Conservation (phyloP, 2,329 filamentous ascomycete genomes). For the Pseudocercospora fuligena region DNA sequence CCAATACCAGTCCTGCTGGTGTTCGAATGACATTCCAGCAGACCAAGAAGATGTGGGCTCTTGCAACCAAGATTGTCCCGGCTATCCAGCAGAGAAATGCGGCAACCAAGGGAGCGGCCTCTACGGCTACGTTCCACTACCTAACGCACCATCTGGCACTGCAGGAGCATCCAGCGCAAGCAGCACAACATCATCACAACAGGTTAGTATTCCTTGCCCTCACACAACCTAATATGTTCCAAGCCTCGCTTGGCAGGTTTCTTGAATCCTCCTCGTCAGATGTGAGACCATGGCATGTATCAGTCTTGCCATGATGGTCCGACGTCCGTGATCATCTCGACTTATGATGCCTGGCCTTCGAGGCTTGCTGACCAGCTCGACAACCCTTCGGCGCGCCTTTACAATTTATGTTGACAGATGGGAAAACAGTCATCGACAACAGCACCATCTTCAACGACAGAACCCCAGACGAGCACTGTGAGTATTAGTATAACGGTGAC, state of each 20-base stretch:
- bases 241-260: constrained; percentile 14
- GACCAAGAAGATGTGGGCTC: constrained; percentile 44
- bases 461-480: constrained; percentile 37
- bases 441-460: constrained; percentile 28
- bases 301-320: constrained; percentile 5
- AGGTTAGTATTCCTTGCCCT: constrained; percentile 33
- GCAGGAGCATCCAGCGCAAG: constrained; percentile 41
- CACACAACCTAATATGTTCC: constrained; percentile 18
- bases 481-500: constrained; percentile 39
- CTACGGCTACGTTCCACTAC: constrained; percentile 69
- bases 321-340: constrained; percentile 20
- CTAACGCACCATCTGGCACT: constrained; percentile 63
- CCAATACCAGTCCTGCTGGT: constrained; percentile 72
- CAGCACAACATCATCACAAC: constrained; percentile 29
- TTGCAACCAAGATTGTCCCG: constrained; percentile 68
- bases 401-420: constrained; percentile 27
- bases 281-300: constrained; percentile 17
- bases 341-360: not conserved
- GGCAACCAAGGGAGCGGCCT: constrained; percentile 59
- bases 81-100: constrained; percentile 69
- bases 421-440: constrained; percentile 28
- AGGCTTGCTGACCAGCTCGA: not conserved
- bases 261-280: constrained; percentile 14
- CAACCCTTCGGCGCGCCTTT: constrained; percentile 7
- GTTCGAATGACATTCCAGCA: constrained; percentile 68